Conservation (phyloP, 78 protist genomes). For the Bodo saltans region DNA sequence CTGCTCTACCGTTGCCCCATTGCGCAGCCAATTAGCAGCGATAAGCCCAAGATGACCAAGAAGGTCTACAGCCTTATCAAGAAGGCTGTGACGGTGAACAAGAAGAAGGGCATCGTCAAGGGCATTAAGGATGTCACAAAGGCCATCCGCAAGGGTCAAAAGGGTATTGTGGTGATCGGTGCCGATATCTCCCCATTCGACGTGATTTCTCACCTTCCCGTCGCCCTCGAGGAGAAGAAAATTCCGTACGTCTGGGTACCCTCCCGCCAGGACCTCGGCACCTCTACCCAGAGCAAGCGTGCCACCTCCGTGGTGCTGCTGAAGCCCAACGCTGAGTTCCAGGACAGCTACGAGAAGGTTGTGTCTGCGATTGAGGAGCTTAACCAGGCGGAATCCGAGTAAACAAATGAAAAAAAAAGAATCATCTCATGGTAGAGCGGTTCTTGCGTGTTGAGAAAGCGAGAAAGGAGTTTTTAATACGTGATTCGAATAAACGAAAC, state of each 20-base stretch:
- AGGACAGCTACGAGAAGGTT: background rate
- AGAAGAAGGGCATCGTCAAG: background rate
- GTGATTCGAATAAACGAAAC: no score
- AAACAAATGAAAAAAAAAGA: background rate
- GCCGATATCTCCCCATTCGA: constrained; percentile 95
- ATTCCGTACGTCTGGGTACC: constrained; percentile 84
- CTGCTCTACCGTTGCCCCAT: background rate
- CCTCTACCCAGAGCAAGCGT: constrained; percentile 85
- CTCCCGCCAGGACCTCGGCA: constrained; percentile 82
- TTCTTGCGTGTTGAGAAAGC: no score
- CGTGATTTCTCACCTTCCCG: constrained; percentile 90
- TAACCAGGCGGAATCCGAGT: background rate
- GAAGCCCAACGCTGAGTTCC: constrained; percentile 28
- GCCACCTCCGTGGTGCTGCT: constrained; percentile 77
- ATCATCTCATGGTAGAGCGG: no score
- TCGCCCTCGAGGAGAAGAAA: constrained; percentile 75
- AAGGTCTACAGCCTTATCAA: background rate
- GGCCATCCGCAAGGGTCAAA: constrained; percentile 20
- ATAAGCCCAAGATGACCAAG: background rate
- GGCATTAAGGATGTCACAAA: background rate
- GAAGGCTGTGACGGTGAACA: background rate
- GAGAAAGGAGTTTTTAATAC: no score
- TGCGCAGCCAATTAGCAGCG: background rate
- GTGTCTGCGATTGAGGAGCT: background rate
- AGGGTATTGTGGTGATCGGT: constrained; percentile 75